phyloP scores from a whole-genome alignment of 225 moss, liverwort and hornwort species.

The Pseudoscleropodium purum region DNA sequence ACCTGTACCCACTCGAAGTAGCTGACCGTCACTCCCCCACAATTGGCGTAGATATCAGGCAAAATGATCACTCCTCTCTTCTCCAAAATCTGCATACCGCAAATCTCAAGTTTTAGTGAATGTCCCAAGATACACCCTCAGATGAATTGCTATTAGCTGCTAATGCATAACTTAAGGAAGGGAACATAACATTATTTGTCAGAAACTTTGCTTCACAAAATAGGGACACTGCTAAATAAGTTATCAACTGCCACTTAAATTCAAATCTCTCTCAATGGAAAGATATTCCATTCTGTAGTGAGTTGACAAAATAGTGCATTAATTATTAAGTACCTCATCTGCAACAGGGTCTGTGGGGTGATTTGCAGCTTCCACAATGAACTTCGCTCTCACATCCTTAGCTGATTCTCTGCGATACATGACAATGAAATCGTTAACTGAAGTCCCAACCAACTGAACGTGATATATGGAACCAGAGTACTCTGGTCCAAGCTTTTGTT shows the following conservation, averaged over 20 bases:
- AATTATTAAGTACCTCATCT: conserved; percentile 53
- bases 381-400: conserved; percentile 74
- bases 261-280: neutral
- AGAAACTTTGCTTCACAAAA: neutral
- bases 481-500: neutral
- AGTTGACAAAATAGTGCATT: neutral
- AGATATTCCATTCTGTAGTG: neutral
- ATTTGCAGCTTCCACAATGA: conserved; percentile 90
- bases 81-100: conserved; percentile 53
- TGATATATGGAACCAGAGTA: neutral
- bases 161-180: neutral
- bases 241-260: neutral
- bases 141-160: neutral
- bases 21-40: conserved; percentile 96
- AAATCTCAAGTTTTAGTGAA: neutral
- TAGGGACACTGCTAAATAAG: neutral
- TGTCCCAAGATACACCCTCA: neutral
- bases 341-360: conserved; percentile 91
- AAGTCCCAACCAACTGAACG: neutral
- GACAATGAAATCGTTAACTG: neutral
- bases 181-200: neutral
- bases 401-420: conserved; percentile 62
- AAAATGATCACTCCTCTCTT: conserved; percentile 58
- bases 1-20: conserved; percentile 99
- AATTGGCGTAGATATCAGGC: conserved; percentile 89